These are phyloP conservation scores for Boletus sensibilis DNA, from an alignment of 768 basidiomycete species.

Conservation along the genomic window DNA sequence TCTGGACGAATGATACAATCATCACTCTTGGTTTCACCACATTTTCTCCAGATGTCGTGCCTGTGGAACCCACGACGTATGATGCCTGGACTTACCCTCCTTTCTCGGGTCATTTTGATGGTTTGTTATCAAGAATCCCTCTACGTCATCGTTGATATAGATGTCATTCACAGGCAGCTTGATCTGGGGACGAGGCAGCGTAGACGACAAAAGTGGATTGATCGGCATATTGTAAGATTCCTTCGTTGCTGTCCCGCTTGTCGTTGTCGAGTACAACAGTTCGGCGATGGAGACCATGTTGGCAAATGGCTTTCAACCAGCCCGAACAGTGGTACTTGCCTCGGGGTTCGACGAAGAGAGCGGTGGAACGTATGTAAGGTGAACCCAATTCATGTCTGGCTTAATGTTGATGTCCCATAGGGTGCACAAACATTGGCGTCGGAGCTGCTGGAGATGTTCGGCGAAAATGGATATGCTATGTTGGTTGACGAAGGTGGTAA, in stretches of 20 bases:
- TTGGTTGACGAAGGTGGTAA: constrained; percentile 87
- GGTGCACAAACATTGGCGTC: constrained; percentile 52
- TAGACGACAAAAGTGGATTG: constrained; percentile 66
- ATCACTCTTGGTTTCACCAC: not conserved
- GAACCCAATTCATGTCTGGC: not conserved
- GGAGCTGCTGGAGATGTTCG: constrained; percentile 59
- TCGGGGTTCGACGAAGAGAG: constrained; percentile 81
- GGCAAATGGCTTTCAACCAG: constrained; percentile 60
- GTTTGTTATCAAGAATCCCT: constrained; percentile 24
- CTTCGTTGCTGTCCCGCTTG: not conserved
- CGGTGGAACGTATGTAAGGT: constrained; percentile 45
- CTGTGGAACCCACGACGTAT: constrained; percentile 55
- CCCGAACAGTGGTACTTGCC: constrained; percentile 57
- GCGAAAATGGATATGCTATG: constrained; percentile 68
- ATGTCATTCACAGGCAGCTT: constrained; percentile 27
- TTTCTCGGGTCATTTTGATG: constrained; percentile 62
- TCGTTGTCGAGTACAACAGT: constrained; percentile 26
- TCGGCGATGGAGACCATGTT: constrained; percentile 64
- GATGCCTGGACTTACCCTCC: constrained; percentile 61
- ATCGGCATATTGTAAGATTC: constrained; percentile 57
- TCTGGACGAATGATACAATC: constrained; percentile 21
- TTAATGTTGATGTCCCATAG: constrained; percentile 30
- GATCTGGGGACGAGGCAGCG: constrained; percentile 51
- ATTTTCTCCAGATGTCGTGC: constrained; percentile 56
- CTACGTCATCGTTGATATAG: not conserved